These are phyloP conservation scores for Cardamine chenopodiifolia DNA, from an alignment of 345 rosid genomes.

Conservation along the genomic window DNA sequence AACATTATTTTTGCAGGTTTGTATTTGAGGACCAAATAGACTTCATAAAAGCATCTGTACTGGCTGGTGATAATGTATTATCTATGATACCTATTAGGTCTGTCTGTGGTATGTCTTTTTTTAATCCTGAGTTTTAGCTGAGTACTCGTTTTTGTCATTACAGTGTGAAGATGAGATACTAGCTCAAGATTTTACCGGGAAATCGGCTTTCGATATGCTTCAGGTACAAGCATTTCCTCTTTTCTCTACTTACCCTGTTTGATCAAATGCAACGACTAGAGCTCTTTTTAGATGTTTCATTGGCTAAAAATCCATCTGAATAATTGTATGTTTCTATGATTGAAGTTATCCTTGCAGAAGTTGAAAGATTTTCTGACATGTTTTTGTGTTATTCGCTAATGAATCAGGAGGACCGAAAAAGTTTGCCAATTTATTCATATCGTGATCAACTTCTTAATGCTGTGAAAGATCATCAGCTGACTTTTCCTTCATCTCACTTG, in stretches of 20 bases:
- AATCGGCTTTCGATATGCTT: slow-evolving; percentile 68
- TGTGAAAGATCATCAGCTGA: slow-evolving; percentile 64
- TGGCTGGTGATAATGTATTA: slow-evolving; percentile 73
- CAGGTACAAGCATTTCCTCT: slow-evolving; percentile 48
- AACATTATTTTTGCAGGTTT: slow-evolving; percentile 45
- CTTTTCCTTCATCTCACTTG: not conserved
- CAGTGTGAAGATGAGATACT: slow-evolving; percentile 51
- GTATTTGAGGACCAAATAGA: slow-evolving; percentile 90
- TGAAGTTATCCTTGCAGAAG: not conserved
- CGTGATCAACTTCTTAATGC: slow-evolving; percentile 77
- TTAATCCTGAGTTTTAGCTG: not conserved
- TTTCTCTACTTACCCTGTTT: not conserved
- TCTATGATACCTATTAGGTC: slow-evolving; percentile 1
- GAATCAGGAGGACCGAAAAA: slow-evolving; percentile 72
- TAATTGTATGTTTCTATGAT: not conserved
- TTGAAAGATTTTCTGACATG: not conserved
- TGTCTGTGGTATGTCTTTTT: not conserved
- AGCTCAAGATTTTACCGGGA: slow-evolving; percentile 43
- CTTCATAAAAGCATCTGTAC: slow-evolving; percentile 69
- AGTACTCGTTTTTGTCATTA: slow-evolving; percentile 12
- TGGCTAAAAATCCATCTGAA: not conserved
- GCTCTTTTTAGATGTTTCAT: not conserved
- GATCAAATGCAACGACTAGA: not conserved
- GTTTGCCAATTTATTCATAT: slow-evolving; percentile 71
- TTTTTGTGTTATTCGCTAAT: not conserved